A percentile compares a stretch with the other conserved stretches of the same genome.
phyloP scores from a whole-genome alignment of 306 rosid species.

The Datisca glomerata region DNA sequence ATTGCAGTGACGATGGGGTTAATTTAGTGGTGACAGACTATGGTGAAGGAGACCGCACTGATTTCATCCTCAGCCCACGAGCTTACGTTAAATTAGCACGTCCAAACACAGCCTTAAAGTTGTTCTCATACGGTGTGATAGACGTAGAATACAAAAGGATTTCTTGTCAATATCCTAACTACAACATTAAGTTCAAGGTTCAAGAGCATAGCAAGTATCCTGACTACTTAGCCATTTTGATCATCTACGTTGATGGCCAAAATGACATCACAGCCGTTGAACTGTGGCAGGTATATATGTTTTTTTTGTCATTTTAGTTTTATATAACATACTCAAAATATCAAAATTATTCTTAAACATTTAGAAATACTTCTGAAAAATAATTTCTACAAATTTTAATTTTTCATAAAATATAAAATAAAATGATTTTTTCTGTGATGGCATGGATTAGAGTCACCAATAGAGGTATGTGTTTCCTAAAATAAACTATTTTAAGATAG shows the following conservation, averaged over 20 bases:
- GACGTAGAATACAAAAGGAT: slow-evolving; percentile 39
- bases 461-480: too few species aligned
- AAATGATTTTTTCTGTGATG: too few species aligned
- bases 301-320: too few species aligned
- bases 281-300: slow-evolving; percentile 49
- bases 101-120: slow-evolving; percentile 7
- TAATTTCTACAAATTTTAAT: too few species aligned
- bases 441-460: too few species aligned
- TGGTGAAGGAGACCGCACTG: slow-evolving; percentile 45
- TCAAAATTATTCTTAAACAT: too few species aligned
- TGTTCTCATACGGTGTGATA: slow-evolving; percentile 34
- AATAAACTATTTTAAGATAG: too few species aligned
- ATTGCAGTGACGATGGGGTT: slow-evolving; percentile 29
- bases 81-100: slow-evolving; percentile 26
- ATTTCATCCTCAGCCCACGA: slow-evolving; percentile 36
- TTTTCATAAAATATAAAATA: too few species aligned
- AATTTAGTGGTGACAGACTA: slow-evolving; percentile 37
- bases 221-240: slow-evolving; percentile 35
- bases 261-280: slow-evolving; percentile 51
- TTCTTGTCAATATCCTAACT: slow-evolving; percentile 37
- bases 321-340: too few species aligned
- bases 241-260: slow-evolving; percentile 33
- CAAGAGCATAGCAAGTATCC: slow-evolving; percentile 55
- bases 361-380: too few species aligned
- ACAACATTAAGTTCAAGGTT: slow-evolving; percentile 29